Conservation (phyloP, 1,139 yeast species). For the Ashbya aceris region DNA sequence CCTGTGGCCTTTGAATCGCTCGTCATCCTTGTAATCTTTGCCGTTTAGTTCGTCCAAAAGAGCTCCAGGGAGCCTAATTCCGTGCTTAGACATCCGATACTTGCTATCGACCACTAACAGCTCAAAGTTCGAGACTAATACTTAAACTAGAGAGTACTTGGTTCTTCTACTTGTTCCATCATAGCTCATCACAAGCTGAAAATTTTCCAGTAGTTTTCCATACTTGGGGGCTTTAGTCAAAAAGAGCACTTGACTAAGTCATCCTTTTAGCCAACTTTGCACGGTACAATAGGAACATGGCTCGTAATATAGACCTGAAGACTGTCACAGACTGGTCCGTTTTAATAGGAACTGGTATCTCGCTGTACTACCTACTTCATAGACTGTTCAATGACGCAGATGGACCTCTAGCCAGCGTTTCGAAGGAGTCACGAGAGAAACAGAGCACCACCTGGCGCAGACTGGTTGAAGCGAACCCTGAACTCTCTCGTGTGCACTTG, state of each 20-base stretch:
- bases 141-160: background rate
- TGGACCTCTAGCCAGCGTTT: slow-evolving; percentile 42
- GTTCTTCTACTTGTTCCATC: background rate
- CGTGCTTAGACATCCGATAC: slow-evolving; percentile 29
- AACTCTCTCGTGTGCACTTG: slow-evolving; percentile 43
- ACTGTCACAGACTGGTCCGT: slow-evolving; percentile 58
- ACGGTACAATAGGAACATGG: slow-evolving; percentile 12
- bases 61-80: slow-evolving; percentile 57
- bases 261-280: no score
- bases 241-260: no score
- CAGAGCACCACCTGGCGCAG: slow-evolving; percentile 55
- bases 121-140: no score
- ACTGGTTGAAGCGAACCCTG: slow-evolving; percentile 51
- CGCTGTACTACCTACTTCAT: slow-evolving; percentile 62
- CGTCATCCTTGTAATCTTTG: slow-evolving; percentile 34
- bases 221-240: background rate
- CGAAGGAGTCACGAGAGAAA: slow-evolving; percentile 58
- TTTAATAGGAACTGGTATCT: slow-evolving; percentile 73
- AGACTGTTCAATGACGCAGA: slow-evolving; percentile 44
- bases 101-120: no score
- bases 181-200: slow-evolving; percentile 4
- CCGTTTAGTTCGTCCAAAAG: slow-evolving; percentile 55
- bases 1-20: slow-evolving; percentile 15
- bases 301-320: slow-evolving; percentile 44
- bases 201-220: slow-evolving; percentile 1